These are phyloP conservation scores for Jamesozyma hellenica DNA, from an alignment of 805 yeast genomes.

Conservation along the genomic window DNA sequence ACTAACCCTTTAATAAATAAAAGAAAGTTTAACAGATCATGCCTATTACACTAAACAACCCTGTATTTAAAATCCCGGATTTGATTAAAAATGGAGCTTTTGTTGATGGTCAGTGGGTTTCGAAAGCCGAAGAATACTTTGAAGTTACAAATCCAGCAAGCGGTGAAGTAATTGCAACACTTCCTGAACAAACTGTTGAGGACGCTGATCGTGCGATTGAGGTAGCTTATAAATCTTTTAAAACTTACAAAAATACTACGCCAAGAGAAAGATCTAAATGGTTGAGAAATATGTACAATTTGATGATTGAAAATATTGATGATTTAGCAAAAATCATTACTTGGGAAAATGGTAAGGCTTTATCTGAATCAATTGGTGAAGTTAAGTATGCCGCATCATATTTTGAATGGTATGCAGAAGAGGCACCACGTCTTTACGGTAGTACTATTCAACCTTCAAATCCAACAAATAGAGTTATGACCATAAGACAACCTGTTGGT, in stretches of 20 bases:
- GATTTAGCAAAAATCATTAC: slow-evolving; percentile 48
- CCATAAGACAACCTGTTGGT: slow-evolving; percentile 52
- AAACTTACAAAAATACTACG: slow-evolving; percentile 36
- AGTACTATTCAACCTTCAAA: slow-evolving; percentile 46
- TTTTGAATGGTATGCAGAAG: slow-evolving; percentile 81
- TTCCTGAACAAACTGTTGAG: slow-evolving; percentile 53
- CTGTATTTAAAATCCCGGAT: slow-evolving; percentile 36
- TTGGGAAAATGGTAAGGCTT: slow-evolving; percentile 53
- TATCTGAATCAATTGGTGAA: slow-evolving; percentile 46
- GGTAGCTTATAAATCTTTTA: slow-evolving; percentile 38
- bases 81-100: slow-evolving; percentile 50
- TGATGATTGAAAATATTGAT: slow-evolving; percentile 46
- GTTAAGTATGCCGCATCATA: slow-evolving; percentile 56
- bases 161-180: slow-evolving; percentile 43
- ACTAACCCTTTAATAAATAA: too few relatives aligned
- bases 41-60: too few relatives aligned
- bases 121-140: slow-evolving; percentile 37
- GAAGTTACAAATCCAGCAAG: slow-evolving; percentile 71
- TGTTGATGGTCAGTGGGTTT: slow-evolving; percentile 68
- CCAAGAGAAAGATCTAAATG: slow-evolving; percentile 42
- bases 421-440: slow-evolving; percentile 48
- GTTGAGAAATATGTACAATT: slow-evolving; percentile 40
- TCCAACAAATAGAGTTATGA: slow-evolving; percentile 41
- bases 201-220: slow-evolving; percentile 49
- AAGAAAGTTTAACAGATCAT: too few relatives aligned